Conservation (phyloP, 352 stramenopile species). For the Phytopythium helicoides region DNA sequence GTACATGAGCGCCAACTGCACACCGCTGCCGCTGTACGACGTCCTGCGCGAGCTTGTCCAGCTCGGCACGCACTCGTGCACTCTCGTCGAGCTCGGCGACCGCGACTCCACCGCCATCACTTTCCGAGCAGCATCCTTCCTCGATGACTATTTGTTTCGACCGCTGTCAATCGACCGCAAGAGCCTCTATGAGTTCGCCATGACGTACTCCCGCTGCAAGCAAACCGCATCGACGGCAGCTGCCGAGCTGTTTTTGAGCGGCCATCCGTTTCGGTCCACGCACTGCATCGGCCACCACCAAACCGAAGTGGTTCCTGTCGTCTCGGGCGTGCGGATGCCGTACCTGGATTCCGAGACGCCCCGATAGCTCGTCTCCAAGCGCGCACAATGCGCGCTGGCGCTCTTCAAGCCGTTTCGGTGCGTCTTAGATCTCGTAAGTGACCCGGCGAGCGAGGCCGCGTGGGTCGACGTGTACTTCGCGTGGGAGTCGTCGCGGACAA, state of each 20-base stretch:
- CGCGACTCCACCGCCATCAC: not conserved
- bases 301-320: not conserved
- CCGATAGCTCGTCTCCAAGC: not conserved
- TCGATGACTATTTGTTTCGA: too few relatives aligned
- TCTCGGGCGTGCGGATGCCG: not conserved
- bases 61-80: not conserved
- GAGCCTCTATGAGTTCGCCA: not conserved
- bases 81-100: not conserved
- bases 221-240: not conserved
- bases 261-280: not conserved
- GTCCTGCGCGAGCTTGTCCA: not conserved
- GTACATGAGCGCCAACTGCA: not conserved
- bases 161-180: not conserved
- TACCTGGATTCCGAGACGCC: not conserved
- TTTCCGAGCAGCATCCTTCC: not conserved
- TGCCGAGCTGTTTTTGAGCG: not conserved
- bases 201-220: not conserved
- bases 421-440: not conserved
- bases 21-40: not conserved
- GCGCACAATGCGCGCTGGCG: not conserved
- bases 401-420: not conserved
- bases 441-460: not conserved
- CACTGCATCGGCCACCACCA: not conserved
- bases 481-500: not conserved
- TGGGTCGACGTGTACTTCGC: constrained; percentile 1